These are phyloP conservation scores for Monosporascus sp. DNA, from an alignment of 2,329 filamentous ascomycete species.

Conservation along the genomic window DNA sequence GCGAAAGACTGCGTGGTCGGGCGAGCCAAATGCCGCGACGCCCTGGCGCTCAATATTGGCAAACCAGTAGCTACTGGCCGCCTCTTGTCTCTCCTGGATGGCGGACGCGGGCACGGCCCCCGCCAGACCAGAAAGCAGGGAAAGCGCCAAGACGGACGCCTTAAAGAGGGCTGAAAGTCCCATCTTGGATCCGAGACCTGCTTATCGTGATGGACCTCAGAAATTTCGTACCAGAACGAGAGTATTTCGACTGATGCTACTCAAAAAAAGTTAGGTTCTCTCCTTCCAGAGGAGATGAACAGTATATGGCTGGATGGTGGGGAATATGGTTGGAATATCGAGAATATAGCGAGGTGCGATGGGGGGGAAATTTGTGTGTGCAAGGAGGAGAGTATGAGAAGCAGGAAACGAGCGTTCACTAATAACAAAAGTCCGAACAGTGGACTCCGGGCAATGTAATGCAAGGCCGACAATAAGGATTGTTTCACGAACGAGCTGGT, in stretches of 20 bases:
- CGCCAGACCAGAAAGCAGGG: slow-evolving; percentile 16
- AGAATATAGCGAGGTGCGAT: not conserved
- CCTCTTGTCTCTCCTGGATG: slow-evolving; percentile 19
- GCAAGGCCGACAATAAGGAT: too few relatives aligned
- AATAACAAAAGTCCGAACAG: too few relatives aligned
- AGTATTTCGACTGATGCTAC: slow-evolving; percentile 7
- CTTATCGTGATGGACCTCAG: slow-evolving; percentile 18
- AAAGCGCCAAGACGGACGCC: slow-evolving; percentile 18
- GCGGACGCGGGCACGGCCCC: slow-evolving; percentile 12
- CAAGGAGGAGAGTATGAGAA: slow-evolving; percentile 1
- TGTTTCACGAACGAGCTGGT: too few relatives aligned
- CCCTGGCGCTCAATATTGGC: slow-evolving; percentile 65
- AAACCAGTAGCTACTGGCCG: slow-evolving; percentile 62
- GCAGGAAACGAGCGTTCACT: not conserved
- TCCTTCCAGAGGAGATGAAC: not conserved
- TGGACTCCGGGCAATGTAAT: too few relatives aligned
- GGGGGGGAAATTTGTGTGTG: not conserved
- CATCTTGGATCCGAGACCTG: slow-evolving; percentile 26
- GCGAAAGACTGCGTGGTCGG: slow-evolving; percentile 66
- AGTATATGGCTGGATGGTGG: not conserved
- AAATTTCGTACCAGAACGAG: slow-evolving; percentile 12
- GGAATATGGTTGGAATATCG: not conserved
- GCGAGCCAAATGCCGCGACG: slow-evolving; percentile 53
- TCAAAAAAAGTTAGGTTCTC: slow-evolving; percentile 4
- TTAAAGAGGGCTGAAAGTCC: slow-evolving; percentile 25